Percentiles rank a stretch among this genome's conserved stretches.
Conservation (phyloP, 352 stramenopile species). For the Thraustotheca clavata region DNA sequence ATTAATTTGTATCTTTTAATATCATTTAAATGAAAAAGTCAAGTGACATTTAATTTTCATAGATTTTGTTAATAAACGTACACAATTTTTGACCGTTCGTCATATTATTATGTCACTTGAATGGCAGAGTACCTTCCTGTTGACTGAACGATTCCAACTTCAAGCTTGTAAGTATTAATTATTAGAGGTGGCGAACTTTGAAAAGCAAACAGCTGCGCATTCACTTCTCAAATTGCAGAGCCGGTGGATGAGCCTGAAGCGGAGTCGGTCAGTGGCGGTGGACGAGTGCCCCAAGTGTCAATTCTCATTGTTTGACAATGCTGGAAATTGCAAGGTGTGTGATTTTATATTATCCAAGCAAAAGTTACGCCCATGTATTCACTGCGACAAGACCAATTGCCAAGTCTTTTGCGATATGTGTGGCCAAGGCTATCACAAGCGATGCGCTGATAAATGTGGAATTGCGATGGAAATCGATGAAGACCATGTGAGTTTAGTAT, state of each 20-base stretch:
- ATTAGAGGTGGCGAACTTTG: neutral
- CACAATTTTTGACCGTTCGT: too few species aligned
- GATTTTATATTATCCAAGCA: conserved; percentile 69
- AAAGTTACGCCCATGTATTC: conserved; percentile 44
- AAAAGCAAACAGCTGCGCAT: conserved; percentile 20
- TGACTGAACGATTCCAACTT: conserved; percentile 7
- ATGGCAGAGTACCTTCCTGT: neutral
- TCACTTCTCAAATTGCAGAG: conserved; percentile 16
- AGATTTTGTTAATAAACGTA: too few species aligned
- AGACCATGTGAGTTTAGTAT: conserved; percentile 29
- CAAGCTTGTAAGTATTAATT: conserved; percentile 11
- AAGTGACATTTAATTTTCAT: too few species aligned
- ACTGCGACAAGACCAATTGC: conserved; percentile 48
- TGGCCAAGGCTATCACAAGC: conserved; percentile 65
- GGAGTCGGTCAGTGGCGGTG: neutral
- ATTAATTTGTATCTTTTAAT: too few species aligned
- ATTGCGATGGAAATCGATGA: conserved; percentile 47
- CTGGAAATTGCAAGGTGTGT: conserved; percentile 66
- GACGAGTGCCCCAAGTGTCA: conserved; percentile 19
- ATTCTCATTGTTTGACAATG: conserved; percentile 15
- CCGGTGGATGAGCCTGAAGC: conserved; percentile 8
- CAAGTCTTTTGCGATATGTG: conserved; percentile 83
- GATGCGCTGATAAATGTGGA: conserved; percentile 68
- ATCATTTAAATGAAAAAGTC: too few species aligned
- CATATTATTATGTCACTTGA: neutral